phyloP scores from a whole-genome alignment of 106 monocot genomes.

The Platanthera guangdongensis region DNA sequence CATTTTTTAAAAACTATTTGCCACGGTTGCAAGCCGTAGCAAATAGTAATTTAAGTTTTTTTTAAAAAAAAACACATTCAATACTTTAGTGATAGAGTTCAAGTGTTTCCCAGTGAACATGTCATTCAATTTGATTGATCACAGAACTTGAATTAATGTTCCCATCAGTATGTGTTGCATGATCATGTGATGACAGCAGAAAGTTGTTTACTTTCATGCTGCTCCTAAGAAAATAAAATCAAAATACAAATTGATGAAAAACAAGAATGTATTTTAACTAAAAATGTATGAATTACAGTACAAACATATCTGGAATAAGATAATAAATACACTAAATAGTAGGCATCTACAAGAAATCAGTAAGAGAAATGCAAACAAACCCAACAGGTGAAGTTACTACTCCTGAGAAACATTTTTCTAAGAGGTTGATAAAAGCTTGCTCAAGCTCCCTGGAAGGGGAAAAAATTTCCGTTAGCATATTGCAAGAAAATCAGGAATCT shows the following conservation, averaged over 20 bases:
- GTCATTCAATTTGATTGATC: too few species aligned
- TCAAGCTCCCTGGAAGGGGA: slow-evolving; percentile 67
- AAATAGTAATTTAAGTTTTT: too few species aligned
- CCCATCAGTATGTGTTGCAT: slow-evolving; percentile 22
- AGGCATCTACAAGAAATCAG: background rate
- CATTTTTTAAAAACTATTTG: too few species aligned
- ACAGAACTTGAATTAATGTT: slow-evolving; percentile 19
- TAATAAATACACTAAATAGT: background rate
- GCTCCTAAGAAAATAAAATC: too few species aligned
- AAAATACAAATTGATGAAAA: too few species aligned
- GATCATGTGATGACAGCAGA: too few species aligned
- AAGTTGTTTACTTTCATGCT: too few species aligned
- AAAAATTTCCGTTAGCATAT: background rate
- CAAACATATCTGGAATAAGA: background rate
- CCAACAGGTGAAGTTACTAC: slow-evolving; percentile 19
- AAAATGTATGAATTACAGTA: background rate
- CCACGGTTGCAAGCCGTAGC: too few species aligned
- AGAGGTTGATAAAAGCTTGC: slow-evolving; percentile 58
- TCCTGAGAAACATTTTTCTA: slow-evolving; percentile 63
- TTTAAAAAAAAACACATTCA: too few species aligned
- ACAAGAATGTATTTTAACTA: slow-evolving; percentile 5
- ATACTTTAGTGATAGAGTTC: too few species aligned
- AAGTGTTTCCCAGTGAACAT: too few species aligned
- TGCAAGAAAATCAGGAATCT: too few species aligned
- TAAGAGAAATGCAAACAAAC: slow-evolving; percentile 19